These are phyloP conservation scores for Komagataella ulmi DNA, from an alignment of 805 yeast genomes.

Conservation along the genomic window DNA sequence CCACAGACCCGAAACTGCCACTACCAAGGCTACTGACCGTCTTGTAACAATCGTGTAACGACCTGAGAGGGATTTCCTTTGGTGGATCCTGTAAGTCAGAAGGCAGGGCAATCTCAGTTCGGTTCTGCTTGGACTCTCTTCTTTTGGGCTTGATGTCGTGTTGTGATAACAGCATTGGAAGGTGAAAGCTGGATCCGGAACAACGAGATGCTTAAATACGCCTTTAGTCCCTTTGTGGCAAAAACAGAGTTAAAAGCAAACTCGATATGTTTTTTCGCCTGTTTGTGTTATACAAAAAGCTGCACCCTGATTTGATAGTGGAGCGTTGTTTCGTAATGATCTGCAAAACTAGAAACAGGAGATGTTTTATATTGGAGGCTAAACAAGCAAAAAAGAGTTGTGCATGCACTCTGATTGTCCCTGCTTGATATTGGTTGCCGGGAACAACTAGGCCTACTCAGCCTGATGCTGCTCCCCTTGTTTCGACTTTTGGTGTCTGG, in stretches of 20 bases:
- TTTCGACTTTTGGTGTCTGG: neutral
- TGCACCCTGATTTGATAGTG: neutral
- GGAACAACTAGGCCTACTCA: neutral
- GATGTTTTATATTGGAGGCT: neutral
- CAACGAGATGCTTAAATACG: neutral
- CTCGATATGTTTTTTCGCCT: neutral
- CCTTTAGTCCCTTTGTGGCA: neutral
- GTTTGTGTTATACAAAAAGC: neutral
- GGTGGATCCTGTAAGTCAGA: neutral
- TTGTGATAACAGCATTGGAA: neutral
- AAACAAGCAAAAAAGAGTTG: neutral
- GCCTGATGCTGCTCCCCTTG: neutral
- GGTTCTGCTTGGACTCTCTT: neutral
- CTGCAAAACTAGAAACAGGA: neutral
- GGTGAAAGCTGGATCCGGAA: neutral
- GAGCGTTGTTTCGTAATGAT: neutral
- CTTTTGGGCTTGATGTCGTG: neutral
- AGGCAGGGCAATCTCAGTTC: neutral
- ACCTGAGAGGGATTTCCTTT: constrained; percentile 24
- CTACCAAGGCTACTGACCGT: constrained; percentile 44
- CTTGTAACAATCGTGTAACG: constrained; percentile 30
- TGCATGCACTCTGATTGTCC: neutral
- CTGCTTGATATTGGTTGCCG: neutral
- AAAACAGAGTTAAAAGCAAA: neutral
- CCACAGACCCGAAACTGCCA: constrained; percentile 68